Evolutionary conservation across 805 yeast species (phyloP).

Genomic region (Cyberlindnera saturnus): DNA sequence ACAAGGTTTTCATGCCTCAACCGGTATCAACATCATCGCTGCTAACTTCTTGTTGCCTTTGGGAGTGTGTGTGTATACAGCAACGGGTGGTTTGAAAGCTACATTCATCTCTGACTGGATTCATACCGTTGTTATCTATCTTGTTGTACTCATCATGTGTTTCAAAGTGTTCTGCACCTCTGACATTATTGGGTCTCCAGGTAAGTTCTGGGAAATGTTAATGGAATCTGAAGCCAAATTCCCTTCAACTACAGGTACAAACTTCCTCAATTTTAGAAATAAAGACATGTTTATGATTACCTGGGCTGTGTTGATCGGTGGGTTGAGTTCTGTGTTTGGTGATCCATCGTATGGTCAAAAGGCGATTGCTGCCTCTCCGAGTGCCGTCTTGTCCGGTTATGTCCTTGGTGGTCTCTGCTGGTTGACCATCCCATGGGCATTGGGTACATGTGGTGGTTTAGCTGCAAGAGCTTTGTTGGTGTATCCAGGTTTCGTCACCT

Average conservation of each 20-base stretch:
- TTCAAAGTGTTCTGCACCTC: constrained; percentile 32
- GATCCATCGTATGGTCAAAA: constrained; percentile 35
- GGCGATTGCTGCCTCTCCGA: constrained; percentile 36
- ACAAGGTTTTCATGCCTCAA: constrained; percentile 32
- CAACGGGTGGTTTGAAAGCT: constrained; percentile 45
- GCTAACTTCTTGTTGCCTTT: constrained; percentile 39
- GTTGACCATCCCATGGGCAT: constrained; percentile 31
- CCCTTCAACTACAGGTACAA: constrained; percentile 27
- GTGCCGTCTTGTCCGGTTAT: constrained; percentile 30
- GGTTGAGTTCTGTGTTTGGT: constrained; percentile 28
- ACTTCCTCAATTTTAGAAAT: constrained; percentile 28
- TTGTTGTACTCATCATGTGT: constrained; percentile 29
- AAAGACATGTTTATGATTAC: constrained; percentile 25
- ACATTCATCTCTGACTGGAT: constrained; percentile 48
- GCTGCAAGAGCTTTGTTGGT: constrained; percentile 29
- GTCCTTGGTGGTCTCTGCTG: constrained; percentile 33
- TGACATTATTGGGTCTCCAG: constrained; percentile 38
- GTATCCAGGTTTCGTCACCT: constrained; percentile 32
- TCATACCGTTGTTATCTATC: constrained; percentile 40
- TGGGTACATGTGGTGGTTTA: constrained; percentile 34
- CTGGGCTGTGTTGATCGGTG: constrained; percentile 29
- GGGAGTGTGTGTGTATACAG: constrained; percentile 42
- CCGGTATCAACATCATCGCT: constrained; percentile 42
- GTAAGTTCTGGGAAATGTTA: constrained; percentile 36
- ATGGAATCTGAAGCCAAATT: constrained; percentile 26